A percentile compares a stretch with the other conserved stretches of the same genome.
Evolutionary conservation across 169 alveolate species (phyloP).

Genomic region (Eimeria sp.): DNA sequence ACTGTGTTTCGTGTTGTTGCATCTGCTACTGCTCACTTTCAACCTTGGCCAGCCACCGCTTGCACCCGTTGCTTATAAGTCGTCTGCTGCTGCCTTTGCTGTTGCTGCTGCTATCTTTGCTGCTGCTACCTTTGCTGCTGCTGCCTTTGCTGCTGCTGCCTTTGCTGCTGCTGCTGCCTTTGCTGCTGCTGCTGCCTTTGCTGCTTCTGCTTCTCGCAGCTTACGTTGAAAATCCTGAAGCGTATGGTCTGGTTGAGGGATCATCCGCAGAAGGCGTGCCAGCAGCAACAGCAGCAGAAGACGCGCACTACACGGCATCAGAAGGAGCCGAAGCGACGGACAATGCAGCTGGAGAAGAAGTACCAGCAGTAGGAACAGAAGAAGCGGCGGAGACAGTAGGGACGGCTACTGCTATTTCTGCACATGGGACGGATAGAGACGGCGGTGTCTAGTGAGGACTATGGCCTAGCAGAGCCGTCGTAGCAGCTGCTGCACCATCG

Average conservation of each 20-base stretch:
- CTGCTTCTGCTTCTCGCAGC: constrained; percentile 48
- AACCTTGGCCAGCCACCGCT: too few relatives aligned
- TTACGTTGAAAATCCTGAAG: constrained; percentile 78
- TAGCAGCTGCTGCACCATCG: background rate
- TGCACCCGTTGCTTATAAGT: too few relatives aligned
- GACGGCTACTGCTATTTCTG: constrained; percentile 16
- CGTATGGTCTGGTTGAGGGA: constrained; percentile 61
- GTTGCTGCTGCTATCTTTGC: background rate
- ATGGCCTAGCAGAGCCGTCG: background rate
- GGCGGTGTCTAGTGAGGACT: constrained; percentile 1
- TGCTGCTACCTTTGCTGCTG: background rate
- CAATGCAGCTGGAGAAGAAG: background rate
- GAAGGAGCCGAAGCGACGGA: background rate
- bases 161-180: background rate
- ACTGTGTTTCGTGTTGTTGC: background rate
- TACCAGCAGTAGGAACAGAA: constrained; percentile 14
- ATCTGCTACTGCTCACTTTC: background rate
- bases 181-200: background rate
- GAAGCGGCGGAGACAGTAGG: background rate
- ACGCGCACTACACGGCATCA: background rate
- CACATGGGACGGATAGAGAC: constrained; percentile 15
- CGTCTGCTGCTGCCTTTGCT: too few relatives aligned
- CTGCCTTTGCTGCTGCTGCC: background rate
- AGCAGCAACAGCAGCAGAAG: constrained; percentile 23
- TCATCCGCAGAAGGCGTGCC: constrained; percentile 10